These are phyloP conservation scores for Raddia distichophylla DNA, from an alignment of 176 grass and related monocot genomes.

Conservation along the genomic window DNA sequence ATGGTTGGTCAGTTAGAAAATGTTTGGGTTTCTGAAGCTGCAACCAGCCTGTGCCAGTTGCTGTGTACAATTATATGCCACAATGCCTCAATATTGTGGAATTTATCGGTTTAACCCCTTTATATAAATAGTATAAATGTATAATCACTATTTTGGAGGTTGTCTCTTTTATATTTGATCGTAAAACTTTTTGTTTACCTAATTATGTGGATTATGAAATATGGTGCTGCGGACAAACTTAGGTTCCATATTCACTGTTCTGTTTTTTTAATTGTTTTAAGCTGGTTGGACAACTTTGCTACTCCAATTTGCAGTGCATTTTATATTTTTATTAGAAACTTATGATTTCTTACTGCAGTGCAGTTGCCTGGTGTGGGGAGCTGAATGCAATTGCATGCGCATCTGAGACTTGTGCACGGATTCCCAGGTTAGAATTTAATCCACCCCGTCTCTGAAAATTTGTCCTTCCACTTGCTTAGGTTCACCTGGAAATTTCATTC, in stretches of 20 bases:
- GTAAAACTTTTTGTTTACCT: background rate
- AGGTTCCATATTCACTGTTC: background rate
- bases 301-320: constrained; percentile 11
- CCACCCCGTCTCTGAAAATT: constrained; percentile 11
- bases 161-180: background rate
- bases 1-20: background rate
- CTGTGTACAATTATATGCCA: background rate
- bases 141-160: background rate
- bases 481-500: background rate
- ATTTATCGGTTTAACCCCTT: background rate
- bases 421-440: constrained; percentile 67
- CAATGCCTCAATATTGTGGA: background rate
- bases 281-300: constrained; percentile 14
- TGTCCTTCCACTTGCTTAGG: background rate
- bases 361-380: constrained; percentile 86
- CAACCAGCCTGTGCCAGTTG: background rate
- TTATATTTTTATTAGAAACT: background rate
- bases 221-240: background rate
- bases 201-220: constrained; percentile 5
- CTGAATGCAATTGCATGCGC: constrained; percentile 92
- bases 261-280: constrained; percentile 22
- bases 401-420: constrained; percentile 87
- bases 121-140: background rate
- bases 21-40: background rate
- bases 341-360: constrained; percentile 51